phyloP scores from a whole-genome alignment of 2,329 filamentous ascomycete genomes.

The Xylaria sp. region DNA sequence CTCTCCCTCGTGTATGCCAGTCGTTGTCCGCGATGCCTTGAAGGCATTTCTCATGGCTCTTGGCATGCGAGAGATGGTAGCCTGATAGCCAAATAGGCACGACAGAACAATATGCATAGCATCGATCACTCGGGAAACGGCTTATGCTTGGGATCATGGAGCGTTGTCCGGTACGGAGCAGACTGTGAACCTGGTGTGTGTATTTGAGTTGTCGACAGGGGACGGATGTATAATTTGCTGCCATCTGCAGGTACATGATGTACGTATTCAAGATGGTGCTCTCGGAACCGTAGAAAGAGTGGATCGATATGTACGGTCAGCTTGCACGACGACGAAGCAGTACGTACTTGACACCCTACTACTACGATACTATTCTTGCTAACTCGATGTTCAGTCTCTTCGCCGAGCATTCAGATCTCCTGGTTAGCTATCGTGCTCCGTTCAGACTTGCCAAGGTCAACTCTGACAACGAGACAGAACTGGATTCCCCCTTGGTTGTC shows the following conservation, averaged over 20 bases:
- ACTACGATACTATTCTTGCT: too few species aligned
- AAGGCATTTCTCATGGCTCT: not conserved
- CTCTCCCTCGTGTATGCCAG: not conserved
- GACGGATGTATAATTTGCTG: not conserved
- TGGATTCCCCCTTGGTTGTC: not conserved
- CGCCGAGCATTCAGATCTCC: too few species aligned
- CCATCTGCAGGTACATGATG: not conserved
- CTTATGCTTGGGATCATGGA: not conserved
- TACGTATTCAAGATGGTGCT: not conserved
- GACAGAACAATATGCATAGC: not conserved
- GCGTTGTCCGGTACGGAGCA: too few species aligned
- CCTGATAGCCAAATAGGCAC: not conserved
- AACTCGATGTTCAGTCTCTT: too few species aligned
- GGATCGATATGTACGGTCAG: not conserved
- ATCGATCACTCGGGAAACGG: not conserved
- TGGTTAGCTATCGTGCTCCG: too few species aligned
- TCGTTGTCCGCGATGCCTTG: not conserved
- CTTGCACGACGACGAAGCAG: not conserved
- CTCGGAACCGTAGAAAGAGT: not conserved
- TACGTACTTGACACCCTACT: too few species aligned
- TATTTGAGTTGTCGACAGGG: not conserved
- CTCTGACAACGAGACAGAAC: not conserved
- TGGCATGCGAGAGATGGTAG: not conserved
- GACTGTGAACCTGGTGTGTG: not conserved
- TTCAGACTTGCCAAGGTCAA: not conserved